These are phyloP conservation scores for Clavulina sp. DNA, from an alignment of 768 basidiomycete genomes.

Conservation along the genomic window DNA sequence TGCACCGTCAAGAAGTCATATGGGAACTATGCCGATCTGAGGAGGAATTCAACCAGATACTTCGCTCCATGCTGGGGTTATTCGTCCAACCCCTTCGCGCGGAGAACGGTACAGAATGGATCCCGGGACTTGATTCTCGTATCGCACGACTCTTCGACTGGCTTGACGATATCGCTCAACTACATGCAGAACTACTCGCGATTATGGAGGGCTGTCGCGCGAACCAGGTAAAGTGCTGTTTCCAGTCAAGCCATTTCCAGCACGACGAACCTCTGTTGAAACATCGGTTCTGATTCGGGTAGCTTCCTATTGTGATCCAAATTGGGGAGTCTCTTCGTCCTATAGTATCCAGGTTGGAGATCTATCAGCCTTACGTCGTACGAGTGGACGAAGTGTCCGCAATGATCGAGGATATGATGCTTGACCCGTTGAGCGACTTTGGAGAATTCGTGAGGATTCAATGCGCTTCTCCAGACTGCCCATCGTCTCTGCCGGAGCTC, in stretches of 20 bases:
- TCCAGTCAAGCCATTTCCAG: too few relatives aligned
- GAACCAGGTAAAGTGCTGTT: slow-evolving; percentile 4
- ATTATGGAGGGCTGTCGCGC: slow-evolving; percentile 28
- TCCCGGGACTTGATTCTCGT: slow-evolving; percentile 54
- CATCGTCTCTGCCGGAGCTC: slow-evolving; percentile 41
- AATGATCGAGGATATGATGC: slow-evolving; percentile 31
- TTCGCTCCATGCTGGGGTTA: slow-evolving; percentile 46
- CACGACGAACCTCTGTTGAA: neutral
- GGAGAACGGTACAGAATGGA: slow-evolving; percentile 52
- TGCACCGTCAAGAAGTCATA: slow-evolving; percentile 46
- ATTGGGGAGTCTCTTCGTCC: slow-evolving; percentile 41
- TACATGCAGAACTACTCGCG: slow-evolving; percentile 48
- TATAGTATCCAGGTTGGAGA: slow-evolving; percentile 52
- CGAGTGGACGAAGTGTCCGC: slow-evolving; percentile 42
- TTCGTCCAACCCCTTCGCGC: slow-evolving; percentile 67
- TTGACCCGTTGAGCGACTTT: slow-evolving; percentile 47
- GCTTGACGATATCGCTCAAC: slow-evolving; percentile 69
- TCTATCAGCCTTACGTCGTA: slow-evolving; percentile 77
- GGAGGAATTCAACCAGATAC: slow-evolving; percentile 42
- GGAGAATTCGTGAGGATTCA: slow-evolving; percentile 65
- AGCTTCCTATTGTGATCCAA: slow-evolving; percentile 29
- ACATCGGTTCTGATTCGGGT: slow-evolving; percentile 10
- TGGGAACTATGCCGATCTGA: slow-evolving; percentile 56
- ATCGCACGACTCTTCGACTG: slow-evolving; percentile 67
- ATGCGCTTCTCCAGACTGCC: slow-evolving; percentile 30